Evolutionary conservation across 495 filamentous ascomycete genomes (phyloP).

Genomic region (Pyronema omphalodes): DNA sequence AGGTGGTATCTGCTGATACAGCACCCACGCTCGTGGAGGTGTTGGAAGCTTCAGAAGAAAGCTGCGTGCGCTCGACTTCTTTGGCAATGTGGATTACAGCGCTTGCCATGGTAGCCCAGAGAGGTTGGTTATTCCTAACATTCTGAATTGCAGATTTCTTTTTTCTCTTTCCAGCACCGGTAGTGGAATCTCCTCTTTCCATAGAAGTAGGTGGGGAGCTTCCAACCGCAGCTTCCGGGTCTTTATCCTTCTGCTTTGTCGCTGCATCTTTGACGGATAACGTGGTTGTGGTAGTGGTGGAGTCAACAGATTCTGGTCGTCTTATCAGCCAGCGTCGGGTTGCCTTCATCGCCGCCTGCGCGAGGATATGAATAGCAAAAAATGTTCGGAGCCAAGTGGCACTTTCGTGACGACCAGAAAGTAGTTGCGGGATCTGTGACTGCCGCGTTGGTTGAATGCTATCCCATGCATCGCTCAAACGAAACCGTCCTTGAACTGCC

Average conservation of each 20-base stretch:
- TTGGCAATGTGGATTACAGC: conserved; percentile 23
- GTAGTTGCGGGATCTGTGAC: neutral
- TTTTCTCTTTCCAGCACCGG: conserved; percentile 15
- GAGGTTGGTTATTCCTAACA: conserved; percentile 21
- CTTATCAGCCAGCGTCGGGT: conserved; percentile 22
- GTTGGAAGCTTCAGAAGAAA: conserved; percentile 20
- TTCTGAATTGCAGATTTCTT: conserved; percentile 23
- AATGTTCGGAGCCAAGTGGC: conserved; percentile 41
- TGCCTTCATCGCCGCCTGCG: conserved; percentile 49
- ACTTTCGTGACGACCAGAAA: conserved; percentile 25
- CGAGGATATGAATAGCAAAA: conserved; percentile 74
- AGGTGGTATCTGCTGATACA: conserved; percentile 9
- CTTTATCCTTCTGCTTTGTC: conserved; percentile 24
- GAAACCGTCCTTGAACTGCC: conserved; percentile 36
- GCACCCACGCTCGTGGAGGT: conserved; percentile 10
- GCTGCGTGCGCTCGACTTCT: conserved; percentile 21
- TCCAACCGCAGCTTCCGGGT: conserved; percentile 21
- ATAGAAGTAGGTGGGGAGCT: conserved; percentile 11
- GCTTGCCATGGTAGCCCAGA: conserved; percentile 25
- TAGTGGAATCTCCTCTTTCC: conserved; percentile 18
- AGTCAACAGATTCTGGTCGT: conserved; percentile 17
- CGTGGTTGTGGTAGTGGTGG: conserved; percentile 3
- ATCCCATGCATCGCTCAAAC: conserved; percentile 35
- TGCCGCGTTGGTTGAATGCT: conserved; percentile 10
- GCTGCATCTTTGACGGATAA: conserved; percentile 12